Evolutionary conservation across 352 stramenopile genomes (phyloP), one percentile per base, ranked within the genome.

Genomic region (Pythium periplocum): DNA sequence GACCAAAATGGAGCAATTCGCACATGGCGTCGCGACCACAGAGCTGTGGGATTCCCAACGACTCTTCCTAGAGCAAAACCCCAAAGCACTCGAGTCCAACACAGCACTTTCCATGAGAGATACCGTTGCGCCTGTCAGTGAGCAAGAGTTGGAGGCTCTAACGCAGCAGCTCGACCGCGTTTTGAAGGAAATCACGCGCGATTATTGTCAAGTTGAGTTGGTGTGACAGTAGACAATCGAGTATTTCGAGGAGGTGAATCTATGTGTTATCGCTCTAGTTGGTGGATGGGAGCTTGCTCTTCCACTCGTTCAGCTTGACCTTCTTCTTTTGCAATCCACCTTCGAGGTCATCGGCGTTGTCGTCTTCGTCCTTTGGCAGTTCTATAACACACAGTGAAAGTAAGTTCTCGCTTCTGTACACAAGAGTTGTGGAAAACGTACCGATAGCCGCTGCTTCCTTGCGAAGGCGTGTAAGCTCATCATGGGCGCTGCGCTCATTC

Each of bases 251-350:
- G 17, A 26, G 17, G 17, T 26, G 17, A 26, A 26, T 26, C 17
- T 26, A 26, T 26, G 17, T 26, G 17, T 26, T 26, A 26, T 26
- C 17, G 17, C 17, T 56, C 43, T 59, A 60, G 47, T 55, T 59
- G 35, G 59, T 46, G 32, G 51, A 40, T 1, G 57, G 57, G 33
- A 72, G 36, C 56, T 77, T 76, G 50, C 51, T 53, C 56, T 77
- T 80, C 67, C 67, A 80, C 35, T 71, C 52, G 38, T 54, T 63
- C 36, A 62, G 51, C 61, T 77, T 68, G 56, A 87, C 71, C 50
- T 90, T 93, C 59, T 93, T 93, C 77, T 93, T 93, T 62, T 86
- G 80, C 45, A 89, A 53, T 9, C 77, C 78, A 37, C 74, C 77
- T 38, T 92, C 77, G 6, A 86, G 70, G 38, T 78, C 69, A 33